These are phyloP conservation scores for Artemisia princeps DNA, from an alignment of 140 eudicot species.

Conservation along the genomic window DNA sequence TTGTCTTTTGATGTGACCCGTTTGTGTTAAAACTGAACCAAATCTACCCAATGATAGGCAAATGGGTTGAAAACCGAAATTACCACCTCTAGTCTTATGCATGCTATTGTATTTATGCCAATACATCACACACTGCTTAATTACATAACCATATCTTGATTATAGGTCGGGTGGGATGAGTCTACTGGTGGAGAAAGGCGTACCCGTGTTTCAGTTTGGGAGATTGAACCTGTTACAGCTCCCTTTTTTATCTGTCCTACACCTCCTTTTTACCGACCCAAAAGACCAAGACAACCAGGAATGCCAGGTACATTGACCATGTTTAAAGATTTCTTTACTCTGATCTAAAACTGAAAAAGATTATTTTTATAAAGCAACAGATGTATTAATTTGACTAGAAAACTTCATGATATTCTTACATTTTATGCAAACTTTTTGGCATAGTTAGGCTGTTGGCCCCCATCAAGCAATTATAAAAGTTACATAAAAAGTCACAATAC, in stretches of 20 bases:
- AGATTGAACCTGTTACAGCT: constrained; percentile 88
- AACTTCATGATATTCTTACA: not conserved
- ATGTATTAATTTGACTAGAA: constrained; percentile 17
- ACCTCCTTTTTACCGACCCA: constrained; percentile 66
- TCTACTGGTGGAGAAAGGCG: constrained; percentile 94
- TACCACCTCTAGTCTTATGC: too few species aligned
- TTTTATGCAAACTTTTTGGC: not conserved
- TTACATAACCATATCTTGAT: not conserved
- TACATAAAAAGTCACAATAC: constrained; percentile 21
- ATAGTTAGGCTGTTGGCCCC: constrained; percentile 15
- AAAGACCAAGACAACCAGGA: constrained; percentile 81
- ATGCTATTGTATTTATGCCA: too few species aligned
- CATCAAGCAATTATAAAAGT: constrained; percentile 13
- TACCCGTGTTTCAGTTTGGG: constrained; percentile 84
- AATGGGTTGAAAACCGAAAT: not conserved
- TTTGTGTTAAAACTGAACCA: not conserved
- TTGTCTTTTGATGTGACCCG: not conserved
- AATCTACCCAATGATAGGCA: not conserved
- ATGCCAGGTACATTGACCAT: constrained; percentile 57
- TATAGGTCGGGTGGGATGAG: constrained; percentile 98
- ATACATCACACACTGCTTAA: not conserved
- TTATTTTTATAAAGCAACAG: not conserved
- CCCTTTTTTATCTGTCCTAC: constrained; percentile 90
- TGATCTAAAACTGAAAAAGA: constrained; percentile 7
- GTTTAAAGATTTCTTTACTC: constrained; percentile 6